A percentile compares a stretch with the other conserved stretches of the same genome.
Evolutionary conservation across 148 eudicot species (phyloP).

Genomic region (Cornus suecica): DNA sequence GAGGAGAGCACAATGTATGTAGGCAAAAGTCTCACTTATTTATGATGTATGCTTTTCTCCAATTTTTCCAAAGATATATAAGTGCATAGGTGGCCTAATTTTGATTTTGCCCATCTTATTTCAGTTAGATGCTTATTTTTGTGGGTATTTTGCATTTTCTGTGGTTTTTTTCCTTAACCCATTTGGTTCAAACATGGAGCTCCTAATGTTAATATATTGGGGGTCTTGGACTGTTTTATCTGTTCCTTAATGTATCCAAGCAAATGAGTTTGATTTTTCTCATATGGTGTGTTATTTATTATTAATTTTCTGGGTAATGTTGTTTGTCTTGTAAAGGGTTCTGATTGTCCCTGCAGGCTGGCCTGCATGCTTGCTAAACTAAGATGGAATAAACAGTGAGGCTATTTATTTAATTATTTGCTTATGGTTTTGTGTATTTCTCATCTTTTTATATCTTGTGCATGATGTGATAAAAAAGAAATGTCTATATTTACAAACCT

Average conservation of each 20-base stretch:
- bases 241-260: background rate
- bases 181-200: background rate
- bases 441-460: background rate
- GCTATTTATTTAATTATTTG: too few species aligned
- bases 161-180: background rate
- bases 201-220: background rate
- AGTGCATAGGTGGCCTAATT: background rate
- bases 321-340: background rate
- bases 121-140: background rate
- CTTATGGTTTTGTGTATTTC: background rate
- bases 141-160: background rate
- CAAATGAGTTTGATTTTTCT: background rate
- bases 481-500: background rate
- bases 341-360: background rate
- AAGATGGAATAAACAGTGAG: background rate
- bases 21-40: background rate
- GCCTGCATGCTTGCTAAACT: background rate
- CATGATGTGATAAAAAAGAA: background rate
- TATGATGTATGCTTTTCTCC: slow-evolving; percentile 5
- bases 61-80: slow-evolving; percentile 8
- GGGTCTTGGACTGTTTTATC: background rate
- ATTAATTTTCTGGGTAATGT: too few species aligned
- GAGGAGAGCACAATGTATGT: slow-evolving; percentile 5
- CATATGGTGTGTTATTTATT: too few species aligned
- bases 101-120: background rate